Evolutionary conservation across 805 yeast species (phyloP).

Genomic region (Candida succiphila): DNA sequence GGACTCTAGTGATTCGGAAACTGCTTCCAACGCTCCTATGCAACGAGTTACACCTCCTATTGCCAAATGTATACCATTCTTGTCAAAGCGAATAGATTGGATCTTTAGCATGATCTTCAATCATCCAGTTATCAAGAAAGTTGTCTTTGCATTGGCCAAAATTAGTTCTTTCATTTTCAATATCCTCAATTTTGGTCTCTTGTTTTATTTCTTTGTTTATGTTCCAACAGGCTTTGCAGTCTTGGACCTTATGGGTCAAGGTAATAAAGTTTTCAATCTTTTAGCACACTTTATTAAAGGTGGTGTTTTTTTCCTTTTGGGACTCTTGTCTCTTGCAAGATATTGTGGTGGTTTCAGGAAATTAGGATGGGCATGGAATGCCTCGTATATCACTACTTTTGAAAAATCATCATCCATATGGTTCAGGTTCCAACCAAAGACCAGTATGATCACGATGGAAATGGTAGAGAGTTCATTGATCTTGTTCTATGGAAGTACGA

Average conservation of each 20-base stretch:
- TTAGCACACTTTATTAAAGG: constrained; percentile 97
- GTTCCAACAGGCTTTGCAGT: constrained; percentile 50
- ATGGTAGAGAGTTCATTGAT: constrained; percentile 71
- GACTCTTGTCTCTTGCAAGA: constrained; percentile 73
- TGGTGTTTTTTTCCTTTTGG: constrained; percentile 72
- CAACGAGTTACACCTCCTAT: not conserved
- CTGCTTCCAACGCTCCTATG: no score
- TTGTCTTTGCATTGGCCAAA: constrained; percentile 15
- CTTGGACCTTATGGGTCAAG: constrained; percentile 62
- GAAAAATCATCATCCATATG: constrained; percentile 17
- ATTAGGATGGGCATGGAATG: constrained; percentile 91
- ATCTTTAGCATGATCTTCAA: constrained; percentile 26
- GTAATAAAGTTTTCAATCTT: constrained; percentile 58
- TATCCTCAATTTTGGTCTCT: constrained; percentile 53
- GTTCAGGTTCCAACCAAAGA: constrained; percentile 30
- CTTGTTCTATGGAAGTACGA: constrained; percentile 81
- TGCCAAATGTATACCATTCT: no score
- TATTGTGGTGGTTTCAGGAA: constrained; percentile 73
- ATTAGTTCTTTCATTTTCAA: constrained; percentile 32
- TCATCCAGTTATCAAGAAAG: constrained; percentile 7
- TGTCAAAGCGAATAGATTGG: no score
- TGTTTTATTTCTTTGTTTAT: constrained; percentile 49
- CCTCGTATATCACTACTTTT: constrained; percentile 16
- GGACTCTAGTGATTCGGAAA: constrained; percentile 15
- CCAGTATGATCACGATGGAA: constrained; percentile 64